These are phyloP conservation scores for Ustanciosporium gigantosporum DNA, from an alignment of 1,284 basidiomycete genomes.

Conservation along the genomic window DNA sequence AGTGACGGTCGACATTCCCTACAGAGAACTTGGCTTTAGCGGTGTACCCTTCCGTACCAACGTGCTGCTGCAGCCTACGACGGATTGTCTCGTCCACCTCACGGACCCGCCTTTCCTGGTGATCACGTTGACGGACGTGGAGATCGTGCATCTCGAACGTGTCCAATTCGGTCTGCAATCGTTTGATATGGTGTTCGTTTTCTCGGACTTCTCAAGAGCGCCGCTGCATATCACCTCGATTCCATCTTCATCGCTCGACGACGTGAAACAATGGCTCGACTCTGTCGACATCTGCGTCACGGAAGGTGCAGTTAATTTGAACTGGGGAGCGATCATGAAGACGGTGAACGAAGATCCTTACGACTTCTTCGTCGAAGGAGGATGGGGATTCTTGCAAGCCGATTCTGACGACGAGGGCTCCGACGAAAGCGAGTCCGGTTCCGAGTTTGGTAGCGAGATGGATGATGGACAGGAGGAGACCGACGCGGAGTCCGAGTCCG, in stretches of 20 bases:
- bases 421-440: conserved; percentile 50
- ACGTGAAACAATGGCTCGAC: conserved; percentile 76
- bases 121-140: conserved; percentile 89
- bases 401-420: conserved; percentile 31
- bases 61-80: conserved; percentile 91
- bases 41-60: conserved; percentile 96
- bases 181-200: conserved; percentile 94
- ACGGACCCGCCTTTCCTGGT: conserved; percentile 95
- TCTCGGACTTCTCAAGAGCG: conserved; percentile 90
- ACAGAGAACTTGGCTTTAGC: conserved; percentile 94
- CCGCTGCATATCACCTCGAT: conserved; percentile 69
- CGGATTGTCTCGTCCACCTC: conserved; percentile 93
- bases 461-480: conserved; percentile 58
- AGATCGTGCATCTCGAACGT: conserved; percentile 94
- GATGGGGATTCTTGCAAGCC: conserved; percentile 81
- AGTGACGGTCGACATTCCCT: conserved; percentile 92
- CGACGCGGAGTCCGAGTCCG: conserved; percentile 49
- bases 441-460: conserved; percentile 59
- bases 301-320: conserved; percentile 95
- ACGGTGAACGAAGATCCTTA: conserved; percentile 69
- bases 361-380: conserved; percentile 93
- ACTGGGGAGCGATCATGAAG: conserved; percentile 87
- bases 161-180: conserved; percentile 96
- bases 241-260: conserved; percentile 51
- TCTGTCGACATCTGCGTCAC: conserved; percentile 89